Percentiles rank a stretch among this genome's conserved stretches.
Evolutionary conservation across 225 moss, liverwort and hornwort species (phyloP).

Genomic region (Bryoerythrophyllum caledonicum): DNA sequence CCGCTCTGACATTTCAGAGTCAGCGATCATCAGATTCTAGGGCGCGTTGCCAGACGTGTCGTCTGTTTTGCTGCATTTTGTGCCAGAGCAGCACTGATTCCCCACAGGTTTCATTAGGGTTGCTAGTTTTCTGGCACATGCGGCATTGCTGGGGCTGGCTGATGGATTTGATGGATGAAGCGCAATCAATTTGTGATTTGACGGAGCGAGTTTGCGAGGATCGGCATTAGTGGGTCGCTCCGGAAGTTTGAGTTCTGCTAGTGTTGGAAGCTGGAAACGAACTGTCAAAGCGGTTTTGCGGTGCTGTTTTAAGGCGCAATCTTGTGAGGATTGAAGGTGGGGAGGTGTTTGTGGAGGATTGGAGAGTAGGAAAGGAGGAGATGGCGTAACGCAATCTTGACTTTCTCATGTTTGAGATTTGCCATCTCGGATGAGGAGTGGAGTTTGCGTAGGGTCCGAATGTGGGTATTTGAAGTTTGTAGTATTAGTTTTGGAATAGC

Average conservation of each 20-base stretch:
- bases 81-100: no score
- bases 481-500: constrained; percentile 4
- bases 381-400: background rate
- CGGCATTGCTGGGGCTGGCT: no score
- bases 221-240: constrained; percentile 9
- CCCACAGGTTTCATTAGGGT: constrained; percentile 23
- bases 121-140: background rate
- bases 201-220: constrained; percentile 2
- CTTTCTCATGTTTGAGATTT: constrained; percentile 16
- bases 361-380: constrained; percentile 12
- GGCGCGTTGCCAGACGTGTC: constrained; percentile 7
- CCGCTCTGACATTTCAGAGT: constrained; percentile 26
- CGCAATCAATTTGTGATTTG: background rate
- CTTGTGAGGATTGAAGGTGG: constrained; percentile 21
- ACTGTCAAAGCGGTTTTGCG: background rate
- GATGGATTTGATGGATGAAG: constrained; percentile 6
- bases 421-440: background rate
- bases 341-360: constrained; percentile 9
- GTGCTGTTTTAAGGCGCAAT: constrained; percentile 19
- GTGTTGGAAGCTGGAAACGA: background rate
- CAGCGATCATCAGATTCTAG: constrained; percentile 13
- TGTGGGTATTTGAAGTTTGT: constrained; percentile 15
- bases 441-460: no score
- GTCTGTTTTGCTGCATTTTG: constrained; percentile 5
- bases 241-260: background rate